Evolutionary conservation across 331 rosid genomes (phyloP).

Genomic region (Pyracantha coccinea): DNA sequence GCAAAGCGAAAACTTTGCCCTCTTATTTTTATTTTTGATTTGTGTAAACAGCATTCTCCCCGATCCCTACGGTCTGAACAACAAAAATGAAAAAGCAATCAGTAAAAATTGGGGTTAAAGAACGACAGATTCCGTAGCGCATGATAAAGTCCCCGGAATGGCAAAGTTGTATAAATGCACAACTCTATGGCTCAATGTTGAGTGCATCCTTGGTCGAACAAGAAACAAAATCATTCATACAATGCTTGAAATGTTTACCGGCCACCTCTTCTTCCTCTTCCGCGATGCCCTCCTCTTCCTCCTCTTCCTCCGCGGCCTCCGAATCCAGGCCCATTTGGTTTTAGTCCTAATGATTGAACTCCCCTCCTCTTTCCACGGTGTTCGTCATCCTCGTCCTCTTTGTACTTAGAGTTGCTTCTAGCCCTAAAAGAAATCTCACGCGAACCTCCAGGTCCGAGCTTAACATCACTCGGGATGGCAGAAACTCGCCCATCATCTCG

Average conservation of each 20-base stretch:
- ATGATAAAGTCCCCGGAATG: not conserved
- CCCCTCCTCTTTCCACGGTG: conserved; percentile 48
- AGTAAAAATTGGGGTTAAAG: not conserved
- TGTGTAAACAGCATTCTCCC: too few relatives aligned
- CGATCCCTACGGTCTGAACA: too few relatives aligned
- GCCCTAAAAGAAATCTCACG: conserved; percentile 73
- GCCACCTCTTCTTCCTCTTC: conserved; percentile 48
- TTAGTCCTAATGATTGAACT: conserved; percentile 54
- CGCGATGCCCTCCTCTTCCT: conserved; percentile 12
- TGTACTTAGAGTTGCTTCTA: conserved; percentile 58
- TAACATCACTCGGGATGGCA: conserved; percentile 39
- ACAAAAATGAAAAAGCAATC: too few relatives aligned
- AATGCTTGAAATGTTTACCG: too few relatives aligned
- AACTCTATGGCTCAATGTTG: not conserved
- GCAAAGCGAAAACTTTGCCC: too few relatives aligned
- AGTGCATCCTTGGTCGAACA: not conserved
- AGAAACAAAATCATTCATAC: not conserved
- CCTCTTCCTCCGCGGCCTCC: conserved; percentile 25
- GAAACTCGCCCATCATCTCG: conserved; percentile 28
- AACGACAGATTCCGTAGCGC: not conserved
- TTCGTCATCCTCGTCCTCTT: conserved; percentile 48
- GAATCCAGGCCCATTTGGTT: conserved; percentile 22
- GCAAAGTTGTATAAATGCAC: not conserved
- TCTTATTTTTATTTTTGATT: too few relatives aligned
- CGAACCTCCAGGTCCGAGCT: conserved; percentile 85